These are phyloP conservation scores for Lachnum nothofagi DNA, from an alignment of 2,329 filamentous ascomycete species.

Conservation along the genomic window DNA sequence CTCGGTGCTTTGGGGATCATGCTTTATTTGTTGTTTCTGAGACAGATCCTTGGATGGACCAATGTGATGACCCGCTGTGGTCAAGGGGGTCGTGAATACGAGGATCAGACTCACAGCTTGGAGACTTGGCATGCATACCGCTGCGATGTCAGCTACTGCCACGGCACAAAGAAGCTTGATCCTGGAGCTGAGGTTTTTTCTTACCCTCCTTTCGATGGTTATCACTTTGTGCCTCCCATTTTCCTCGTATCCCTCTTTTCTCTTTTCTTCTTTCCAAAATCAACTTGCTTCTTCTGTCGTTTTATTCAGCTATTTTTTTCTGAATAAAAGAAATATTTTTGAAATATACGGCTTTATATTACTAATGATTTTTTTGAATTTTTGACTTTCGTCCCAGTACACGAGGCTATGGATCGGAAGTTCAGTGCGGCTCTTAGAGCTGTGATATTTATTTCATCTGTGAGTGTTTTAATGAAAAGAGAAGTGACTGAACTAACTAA, in stretches of 20 bases:
- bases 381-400: neutral
- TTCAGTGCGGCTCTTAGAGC: conserved; percentile 6
- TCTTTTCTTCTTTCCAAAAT: too few species aligned
- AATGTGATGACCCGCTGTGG: neutral
- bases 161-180: neutral
- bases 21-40: neutral
- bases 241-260: too few species aligned
- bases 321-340: neutral
- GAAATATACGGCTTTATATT: neutral
- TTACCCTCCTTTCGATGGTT: neutral
- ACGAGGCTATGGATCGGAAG: conserved; percentile 1
- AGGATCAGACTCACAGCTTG: neutral
- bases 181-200: neutral
- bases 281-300: neutral
- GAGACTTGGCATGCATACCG: neutral
- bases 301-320: neutral
- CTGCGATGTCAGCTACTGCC: neutral
- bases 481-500: neutral
- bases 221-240: too few species aligned
- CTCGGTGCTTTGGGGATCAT: neutral
- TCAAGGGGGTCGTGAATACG: neutral
- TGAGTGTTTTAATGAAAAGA: neutral
- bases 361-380: neutral
- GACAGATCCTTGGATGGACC: neutral
- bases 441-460: conserved; percentile 2